These are phyloP conservation scores for Trichosanthes truncata DNA, from an alignment of 306 rosid species.

Conservation along the genomic window DNA sequence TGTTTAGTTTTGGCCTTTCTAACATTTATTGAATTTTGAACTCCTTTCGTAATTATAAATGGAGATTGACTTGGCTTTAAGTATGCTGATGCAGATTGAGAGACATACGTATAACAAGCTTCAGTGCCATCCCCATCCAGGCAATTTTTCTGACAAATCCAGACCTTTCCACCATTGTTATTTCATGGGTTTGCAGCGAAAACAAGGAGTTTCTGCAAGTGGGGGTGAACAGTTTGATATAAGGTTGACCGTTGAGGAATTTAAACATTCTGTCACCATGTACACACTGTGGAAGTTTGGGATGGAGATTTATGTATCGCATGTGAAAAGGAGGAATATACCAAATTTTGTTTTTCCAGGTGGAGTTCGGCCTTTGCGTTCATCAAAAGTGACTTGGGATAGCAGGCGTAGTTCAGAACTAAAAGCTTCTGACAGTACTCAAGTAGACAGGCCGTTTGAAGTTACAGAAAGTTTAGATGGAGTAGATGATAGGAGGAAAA, in stretches of 20 bases:
- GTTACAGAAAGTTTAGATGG: constrained; percentile 29
- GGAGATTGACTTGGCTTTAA: background rate
- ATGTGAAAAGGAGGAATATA: constrained; percentile 62
- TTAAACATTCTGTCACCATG: constrained; percentile 51
- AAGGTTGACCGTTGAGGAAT: constrained; percentile 64
- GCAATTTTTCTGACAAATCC: constrained; percentile 72
- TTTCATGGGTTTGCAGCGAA: constrained; percentile 94
- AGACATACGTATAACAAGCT: constrained; percentile 64
- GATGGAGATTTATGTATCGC: constrained; percentile 66
- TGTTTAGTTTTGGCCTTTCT: background rate
- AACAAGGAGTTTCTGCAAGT: constrained; percentile 60
- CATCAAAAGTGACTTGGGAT: constrained; percentile 46
- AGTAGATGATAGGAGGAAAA: constrained; percentile 43
- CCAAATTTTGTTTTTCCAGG: constrained; percentile 81
- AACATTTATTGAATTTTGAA: background rate
- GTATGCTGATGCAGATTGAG: constrained; percentile 57
- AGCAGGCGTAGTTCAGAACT: constrained; percentile 42
- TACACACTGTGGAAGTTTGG: constrained; percentile 59
- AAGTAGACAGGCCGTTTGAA: constrained; percentile 34
- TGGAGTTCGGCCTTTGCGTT: constrained; percentile 55
- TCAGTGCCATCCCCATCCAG: constrained; percentile 96
- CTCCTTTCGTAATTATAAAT: background rate
- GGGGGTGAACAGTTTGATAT: constrained; percentile 78
- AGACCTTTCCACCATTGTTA: constrained; percentile 61
- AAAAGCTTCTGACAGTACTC: constrained; percentile 44